phyloP scores from a whole-genome alignment of 2,329 filamentous ascomycete species.

The Hypoxylon sp. region DNA sequence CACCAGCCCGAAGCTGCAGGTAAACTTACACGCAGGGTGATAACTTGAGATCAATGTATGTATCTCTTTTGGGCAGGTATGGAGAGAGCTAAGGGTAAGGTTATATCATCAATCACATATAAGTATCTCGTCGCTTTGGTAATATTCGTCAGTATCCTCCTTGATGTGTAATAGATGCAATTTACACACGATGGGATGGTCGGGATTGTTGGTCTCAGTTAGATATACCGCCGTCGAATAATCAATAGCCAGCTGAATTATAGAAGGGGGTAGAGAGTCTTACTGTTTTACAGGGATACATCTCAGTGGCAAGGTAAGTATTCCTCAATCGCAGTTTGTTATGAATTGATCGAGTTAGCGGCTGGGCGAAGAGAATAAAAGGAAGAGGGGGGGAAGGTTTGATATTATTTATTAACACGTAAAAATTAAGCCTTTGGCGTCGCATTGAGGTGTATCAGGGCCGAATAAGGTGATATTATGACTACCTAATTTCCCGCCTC shows the following conservation, averaged over 20 bases:
- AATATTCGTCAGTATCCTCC: background rate
- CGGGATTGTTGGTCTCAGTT: background rate
- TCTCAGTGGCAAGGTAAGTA: background rate
- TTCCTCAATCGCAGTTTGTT: background rate
- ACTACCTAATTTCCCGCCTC: background rate
- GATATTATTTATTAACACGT: background rate
- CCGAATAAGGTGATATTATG: background rate
- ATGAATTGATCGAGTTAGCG: background rate
- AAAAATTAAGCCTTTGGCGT: slow-evolving; percentile 6
- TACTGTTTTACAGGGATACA: slow-evolving; percentile 1
- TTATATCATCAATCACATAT: background rate
- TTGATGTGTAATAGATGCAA: background rate
- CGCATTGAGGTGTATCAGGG: background rate
- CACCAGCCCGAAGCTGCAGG: slow-evolving; percentile 28
- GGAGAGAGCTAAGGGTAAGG: background rate
- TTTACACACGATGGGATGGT: no score
- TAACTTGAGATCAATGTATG: background rate
- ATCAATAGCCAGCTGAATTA: background rate
- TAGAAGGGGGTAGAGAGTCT: slow-evolving; percentile 1
- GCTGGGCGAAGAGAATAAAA: background rate
- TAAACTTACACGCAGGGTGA: slow-evolving; percentile 5
- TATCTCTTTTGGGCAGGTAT: no score
- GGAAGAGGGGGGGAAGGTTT: slow-evolving; percentile 1
- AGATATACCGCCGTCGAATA: background rate
- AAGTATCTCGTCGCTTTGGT: background rate